Base-by-base conservation (phyloP, 164 flowering plant genomes). In the Stephania yunnanensis region DNA sequence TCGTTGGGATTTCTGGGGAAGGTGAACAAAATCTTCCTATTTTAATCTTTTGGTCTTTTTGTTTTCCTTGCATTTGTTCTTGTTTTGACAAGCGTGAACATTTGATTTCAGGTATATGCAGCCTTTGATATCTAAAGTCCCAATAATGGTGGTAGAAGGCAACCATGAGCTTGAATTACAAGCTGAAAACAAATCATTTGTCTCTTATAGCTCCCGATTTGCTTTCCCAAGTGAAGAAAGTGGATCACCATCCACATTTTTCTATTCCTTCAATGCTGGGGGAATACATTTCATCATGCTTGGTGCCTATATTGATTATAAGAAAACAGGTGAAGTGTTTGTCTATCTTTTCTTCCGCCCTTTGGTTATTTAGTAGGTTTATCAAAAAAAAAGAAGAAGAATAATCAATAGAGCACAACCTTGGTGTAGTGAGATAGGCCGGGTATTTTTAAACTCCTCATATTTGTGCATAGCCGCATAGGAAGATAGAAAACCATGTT, bases 1-100 rank as follows among this genome's bases (percentile, higher is more conserved):
- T 78, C 97, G 98, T 30, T 95, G 99, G 99, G 99, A 95, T 81
- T 90, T 88, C 68, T 95, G 99, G 98, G 98, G 98, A 86, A 95
- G 98, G 99, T 93, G 48, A 80, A 48, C 3, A 25, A 6, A 6
- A 13, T 20, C 15, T 13, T n/a, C 64, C 64, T 10, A 19, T 19
- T 31, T 69, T 29, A 19, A n/a, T 13, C 10, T 75, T 69, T 64
- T 58, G 5, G 30, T 74, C 25, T 45, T 50, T 17, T 22, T 30
- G 10, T 31, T 46, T 44, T 61, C 25, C 13, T 42, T 50, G 42
- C 42, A 36, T 36, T 36, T 2, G 10, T 22, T 55, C 61, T 69
- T 15, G 45, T 22, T 48, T 25, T 69, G 65, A 68, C n/a, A 6
- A 44, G 17, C 30, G 48, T 1, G 17, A 7, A 69, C 73, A 55